phyloP scores from a whole-genome alignment of 352 stramenopile genomes.

The Pythium aristosporum region DNA sequence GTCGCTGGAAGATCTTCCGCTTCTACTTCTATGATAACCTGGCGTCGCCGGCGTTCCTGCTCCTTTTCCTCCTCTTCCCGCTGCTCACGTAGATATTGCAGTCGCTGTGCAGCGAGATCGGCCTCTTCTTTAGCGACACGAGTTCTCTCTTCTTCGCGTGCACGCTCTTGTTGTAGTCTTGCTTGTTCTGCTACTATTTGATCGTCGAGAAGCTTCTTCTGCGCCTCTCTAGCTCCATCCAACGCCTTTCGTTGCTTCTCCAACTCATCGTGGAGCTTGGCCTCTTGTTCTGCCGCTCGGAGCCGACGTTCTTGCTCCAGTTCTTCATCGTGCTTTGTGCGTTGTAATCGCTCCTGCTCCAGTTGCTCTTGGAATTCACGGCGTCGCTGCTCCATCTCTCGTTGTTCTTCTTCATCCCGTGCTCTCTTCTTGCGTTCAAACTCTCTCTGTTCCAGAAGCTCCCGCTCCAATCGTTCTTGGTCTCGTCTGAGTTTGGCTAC shows the following conservation, averaged over 20 bases:
- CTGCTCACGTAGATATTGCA: slow-evolving; percentile 29
- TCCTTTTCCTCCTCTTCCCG: slow-evolving; percentile 22
- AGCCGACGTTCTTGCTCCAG: slow-evolving; percentile 29
- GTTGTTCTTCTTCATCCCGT: slow-evolving; percentile 39
- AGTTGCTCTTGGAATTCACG: slow-evolving; percentile 49
- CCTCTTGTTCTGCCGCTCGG: slow-evolving; percentile 34
- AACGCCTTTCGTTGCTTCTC: slow-evolving; percentile 34
- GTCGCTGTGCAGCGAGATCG: slow-evolving; percentile 16
- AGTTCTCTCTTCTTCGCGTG: slow-evolving; percentile 25
- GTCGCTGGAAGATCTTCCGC: background rate
- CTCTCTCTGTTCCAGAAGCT: slow-evolving; percentile 51
- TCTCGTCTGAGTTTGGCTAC: slow-evolving; percentile 32
- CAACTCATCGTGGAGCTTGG: slow-evolving; percentile 33
- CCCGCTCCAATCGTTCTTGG: slow-evolving; percentile 40
- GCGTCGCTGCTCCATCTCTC: slow-evolving; percentile 35
- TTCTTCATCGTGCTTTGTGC: slow-evolving; percentile 40
- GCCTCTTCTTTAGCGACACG: slow-evolving; percentile 23
- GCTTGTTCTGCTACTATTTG: slow-evolving; percentile 25
- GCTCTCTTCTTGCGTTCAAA: slow-evolving; percentile 41
- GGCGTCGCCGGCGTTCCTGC: background rate
- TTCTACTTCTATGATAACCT: background rate
- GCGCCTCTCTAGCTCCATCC: slow-evolving; percentile 31
- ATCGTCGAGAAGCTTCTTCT: slow-evolving; percentile 31
- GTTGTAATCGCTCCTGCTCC: slow-evolving; percentile 31
- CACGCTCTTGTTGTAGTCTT: slow-evolving; percentile 17